Conservation (phyloP, 2,329 filamentous ascomycete genomes). For the Aureobasidium sp. region DNA sequence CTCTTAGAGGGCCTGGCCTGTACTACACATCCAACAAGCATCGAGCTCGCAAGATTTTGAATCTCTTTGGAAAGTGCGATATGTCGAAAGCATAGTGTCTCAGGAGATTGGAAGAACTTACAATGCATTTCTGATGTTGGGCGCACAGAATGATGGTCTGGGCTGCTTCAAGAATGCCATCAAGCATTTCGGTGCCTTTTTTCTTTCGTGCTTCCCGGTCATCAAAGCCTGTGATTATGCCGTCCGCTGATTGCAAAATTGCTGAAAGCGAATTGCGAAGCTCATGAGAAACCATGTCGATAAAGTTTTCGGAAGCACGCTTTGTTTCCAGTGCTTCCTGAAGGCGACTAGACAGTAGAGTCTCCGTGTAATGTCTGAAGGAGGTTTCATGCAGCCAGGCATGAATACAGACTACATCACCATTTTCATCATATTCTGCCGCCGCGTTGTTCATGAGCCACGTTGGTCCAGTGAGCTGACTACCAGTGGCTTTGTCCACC, state of each 20-base stretch:
- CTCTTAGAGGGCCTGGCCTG: too few relatives aligned
- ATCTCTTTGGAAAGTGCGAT: too few relatives aligned
- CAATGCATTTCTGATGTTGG: constrained; percentile 33
- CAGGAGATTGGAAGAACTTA: too few relatives aligned
- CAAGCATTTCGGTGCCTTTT: constrained; percentile 7
- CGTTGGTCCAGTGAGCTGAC: constrained; percentile 24
- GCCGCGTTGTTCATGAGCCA: constrained; percentile 29
- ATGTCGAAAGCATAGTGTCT: too few relatives aligned
- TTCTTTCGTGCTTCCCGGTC: background rate
- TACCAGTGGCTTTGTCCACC: constrained; percentile 22
- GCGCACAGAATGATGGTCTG: constrained; percentile 25
- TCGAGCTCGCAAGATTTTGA: too few relatives aligned
- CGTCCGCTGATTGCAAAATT: constrained; percentile 40
- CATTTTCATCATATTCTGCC: constrained; percentile 26
- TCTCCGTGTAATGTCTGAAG: constrained; percentile 28
- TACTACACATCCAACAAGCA: too few relatives aligned
- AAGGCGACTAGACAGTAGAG: constrained; percentile 24
- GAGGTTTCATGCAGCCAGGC: constrained; percentile 31
- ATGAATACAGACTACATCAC: constrained; percentile 24
- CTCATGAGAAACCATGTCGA: constrained; percentile 33
- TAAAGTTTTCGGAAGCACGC: constrained; percentile 31
- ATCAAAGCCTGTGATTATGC: constrained; percentile 31
- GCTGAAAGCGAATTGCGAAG: constrained; percentile 39
- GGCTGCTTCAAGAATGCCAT: constrained; percentile 20
- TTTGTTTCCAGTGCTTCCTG: constrained; percentile 33